A percentile compares a stretch with the other conserved stretches of the same genome.
Evolutionary conservation across 2,329 filamentous ascomycete genomes (phyloP).

Genomic region (Aspergillus quadricinctus): DNA sequence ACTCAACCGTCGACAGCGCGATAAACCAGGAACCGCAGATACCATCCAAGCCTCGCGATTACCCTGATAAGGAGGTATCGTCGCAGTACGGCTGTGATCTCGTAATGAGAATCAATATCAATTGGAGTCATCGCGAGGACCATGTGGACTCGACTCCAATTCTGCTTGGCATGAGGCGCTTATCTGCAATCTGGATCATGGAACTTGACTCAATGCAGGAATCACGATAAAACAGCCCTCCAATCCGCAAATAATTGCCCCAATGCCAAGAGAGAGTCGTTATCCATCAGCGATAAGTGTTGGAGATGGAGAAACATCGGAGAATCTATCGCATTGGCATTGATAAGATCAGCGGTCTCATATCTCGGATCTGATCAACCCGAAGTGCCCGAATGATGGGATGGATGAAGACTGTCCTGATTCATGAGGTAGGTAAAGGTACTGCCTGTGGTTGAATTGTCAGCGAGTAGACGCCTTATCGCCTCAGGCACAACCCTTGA

Average conservation of each 20-base stretch:
- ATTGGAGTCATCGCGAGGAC: not conserved
- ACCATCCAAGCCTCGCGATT: not conserved
- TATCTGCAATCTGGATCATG: not conserved
- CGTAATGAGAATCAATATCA: conserved; percentile 3
- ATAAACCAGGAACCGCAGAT: not conserved
- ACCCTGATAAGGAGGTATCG: not conserved
- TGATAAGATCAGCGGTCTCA: not conserved
- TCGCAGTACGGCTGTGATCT: not conserved
- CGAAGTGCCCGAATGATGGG: not conserved
- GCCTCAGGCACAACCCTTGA: not conserved
- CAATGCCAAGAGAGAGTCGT: not conserved
- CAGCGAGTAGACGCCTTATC: not conserved
- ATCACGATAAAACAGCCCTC: not conserved
- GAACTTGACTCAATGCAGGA: not conserved
- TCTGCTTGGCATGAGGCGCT: not conserved
- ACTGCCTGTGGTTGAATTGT: not conserved
- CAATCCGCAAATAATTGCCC: not conserved
- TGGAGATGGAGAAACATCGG: not conserved
- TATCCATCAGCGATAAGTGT: not conserved
- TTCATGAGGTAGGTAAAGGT: not conserved
- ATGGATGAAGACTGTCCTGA: not conserved
- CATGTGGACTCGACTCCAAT: not conserved
- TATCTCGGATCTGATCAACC: not conserved
- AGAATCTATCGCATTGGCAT: not conserved
- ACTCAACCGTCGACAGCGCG: too few relatives aligned